Evolutionary conservation across 176 grass and related monocot species (phyloP), one percentile per base, ranked within the genome.

Genomic region (Oryza officinalis): DNA sequence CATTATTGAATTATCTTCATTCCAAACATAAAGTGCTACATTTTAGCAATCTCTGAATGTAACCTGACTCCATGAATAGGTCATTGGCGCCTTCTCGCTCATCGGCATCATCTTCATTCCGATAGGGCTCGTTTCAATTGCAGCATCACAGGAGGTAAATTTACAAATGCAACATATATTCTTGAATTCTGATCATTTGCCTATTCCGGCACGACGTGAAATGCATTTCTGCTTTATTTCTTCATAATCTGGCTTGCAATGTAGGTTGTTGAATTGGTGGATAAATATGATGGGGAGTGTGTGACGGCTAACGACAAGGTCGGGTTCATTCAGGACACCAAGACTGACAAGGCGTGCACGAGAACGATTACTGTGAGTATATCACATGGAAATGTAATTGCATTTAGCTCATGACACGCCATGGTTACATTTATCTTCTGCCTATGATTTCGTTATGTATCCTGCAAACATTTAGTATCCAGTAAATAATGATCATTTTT

Each of bases 81-180:
- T 96, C 75, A 89, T 99, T 27, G 68, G 87, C 4, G 78, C 91
- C 61, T 96, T 99, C 87, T 72, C 93, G 23, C 74, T 90, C 49
- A 83, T 99, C 41, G 91, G 87, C 67, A 67, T 96, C 72, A 14
- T 99, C 70, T 99, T 96, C 65, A 81, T 96, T 38, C 96, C 96
- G 6, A 92, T 99, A 40, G 96, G 96, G 33, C 88, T 96, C 0
- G 84, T 88, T 7, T 90, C 91, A 0, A 80, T 99, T 2, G 83
- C 91, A 6, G 96, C 93, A 23, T 99, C 96, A 1, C 69, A 79
- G 76, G 68, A 76, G 78, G 91, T 84, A 83, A 74, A 4, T 76
- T 31, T 31, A 38, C 25, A 60, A 18, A 40, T 27, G 37, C 18
- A 44, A 32, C 43, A 79, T 38, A 1, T 38, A 38, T 63, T 17